Conservation (phyloP, 2,329 filamentous ascomycete species). For the Colletotrichum sp. region DNA sequence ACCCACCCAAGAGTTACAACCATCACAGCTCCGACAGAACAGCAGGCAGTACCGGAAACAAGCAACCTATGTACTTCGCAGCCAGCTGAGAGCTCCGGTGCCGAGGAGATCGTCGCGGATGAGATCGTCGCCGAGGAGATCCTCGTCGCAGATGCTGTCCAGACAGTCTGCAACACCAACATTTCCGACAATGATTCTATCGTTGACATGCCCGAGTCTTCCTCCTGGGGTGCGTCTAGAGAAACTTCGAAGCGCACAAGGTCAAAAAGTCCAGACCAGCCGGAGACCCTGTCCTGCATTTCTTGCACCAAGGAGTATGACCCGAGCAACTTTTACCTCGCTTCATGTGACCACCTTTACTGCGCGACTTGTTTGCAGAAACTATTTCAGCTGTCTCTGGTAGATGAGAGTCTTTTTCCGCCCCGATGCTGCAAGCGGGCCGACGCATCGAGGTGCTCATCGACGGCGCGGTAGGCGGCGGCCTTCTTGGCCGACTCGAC, state of each 20-base stretch:
- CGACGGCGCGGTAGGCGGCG: slow-evolving; percentile 76
- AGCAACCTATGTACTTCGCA: not conserved
- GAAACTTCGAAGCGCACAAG: not conserved
- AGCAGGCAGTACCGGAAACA: not conserved
- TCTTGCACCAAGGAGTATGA: not conserved
- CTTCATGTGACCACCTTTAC: not conserved
- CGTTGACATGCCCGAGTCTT: not conserved
- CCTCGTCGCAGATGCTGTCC: not conserved
- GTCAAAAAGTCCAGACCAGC: no score
- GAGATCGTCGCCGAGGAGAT: not conserved
- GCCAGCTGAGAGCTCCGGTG: not conserved
- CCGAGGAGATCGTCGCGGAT: not conserved
- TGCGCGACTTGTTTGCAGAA: not conserved
- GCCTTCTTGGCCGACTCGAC: slow-evolving; percentile 78
- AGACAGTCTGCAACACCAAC: accelerated
- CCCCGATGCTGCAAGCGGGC: not conserved
- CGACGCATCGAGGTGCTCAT: slow-evolving; percentile 72
- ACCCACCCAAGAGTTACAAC: not conserved
- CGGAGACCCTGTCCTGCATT: not conserved
- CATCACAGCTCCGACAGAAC: not conserved
- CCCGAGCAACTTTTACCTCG: not conserved
- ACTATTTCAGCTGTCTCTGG: not conserved
- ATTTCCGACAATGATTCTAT: not conserved
- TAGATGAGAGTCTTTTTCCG: not conserved
- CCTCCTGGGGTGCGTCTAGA: not conserved